A percentile compares a stretch with the other conserved stretches of the same genome.
Evolutionary conservation across 768 basidiomycete genomes (phyloP).

Genomic region (Austroboletus eburneus): DNA sequence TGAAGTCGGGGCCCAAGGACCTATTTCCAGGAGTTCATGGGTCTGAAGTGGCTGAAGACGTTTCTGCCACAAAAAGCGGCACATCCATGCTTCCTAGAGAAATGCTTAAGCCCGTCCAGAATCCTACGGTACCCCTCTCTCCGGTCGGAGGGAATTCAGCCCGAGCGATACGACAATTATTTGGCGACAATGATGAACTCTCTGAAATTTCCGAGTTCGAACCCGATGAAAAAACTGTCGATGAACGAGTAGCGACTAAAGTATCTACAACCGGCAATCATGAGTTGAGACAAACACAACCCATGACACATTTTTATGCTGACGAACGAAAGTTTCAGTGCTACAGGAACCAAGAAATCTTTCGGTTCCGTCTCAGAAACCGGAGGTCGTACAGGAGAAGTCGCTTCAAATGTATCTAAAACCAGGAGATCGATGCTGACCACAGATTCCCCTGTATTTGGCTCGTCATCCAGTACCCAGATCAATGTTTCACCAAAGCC

Average conservation of each 20-base stretch:
- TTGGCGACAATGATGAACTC: conserved; percentile 21
- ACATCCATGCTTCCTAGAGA: neutral
- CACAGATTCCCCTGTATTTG: conserved; percentile 8
- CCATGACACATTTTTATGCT: neutral
- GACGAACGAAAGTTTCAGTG: conserved; percentile 12
- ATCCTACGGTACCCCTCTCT: neutral
- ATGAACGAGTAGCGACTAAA: neutral
- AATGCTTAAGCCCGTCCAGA: neutral
- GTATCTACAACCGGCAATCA: neutral
- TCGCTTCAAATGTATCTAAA: neutral
- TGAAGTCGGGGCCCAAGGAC: neutral
- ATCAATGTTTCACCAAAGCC: conserved; percentile 9
- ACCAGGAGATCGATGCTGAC: neutral
- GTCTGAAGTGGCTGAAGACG: neutral
- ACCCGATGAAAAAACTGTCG: neutral
- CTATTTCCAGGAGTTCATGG: neutral
- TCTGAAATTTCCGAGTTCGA: conserved; percentile 35
- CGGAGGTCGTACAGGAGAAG: neutral
- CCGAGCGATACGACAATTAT: neutral
- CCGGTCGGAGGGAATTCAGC: conserved; percentile 1
- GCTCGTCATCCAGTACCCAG: conserved; percentile 14
- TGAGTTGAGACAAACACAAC: neutral
- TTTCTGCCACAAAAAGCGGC: neutral
- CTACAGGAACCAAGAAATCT: neutral
- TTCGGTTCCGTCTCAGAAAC: neutral